These are phyloP conservation scores for Calonectria leucothoes DNA, from an alignment of 2,329 filamentous ascomycete species.

Conservation along the genomic window DNA sequence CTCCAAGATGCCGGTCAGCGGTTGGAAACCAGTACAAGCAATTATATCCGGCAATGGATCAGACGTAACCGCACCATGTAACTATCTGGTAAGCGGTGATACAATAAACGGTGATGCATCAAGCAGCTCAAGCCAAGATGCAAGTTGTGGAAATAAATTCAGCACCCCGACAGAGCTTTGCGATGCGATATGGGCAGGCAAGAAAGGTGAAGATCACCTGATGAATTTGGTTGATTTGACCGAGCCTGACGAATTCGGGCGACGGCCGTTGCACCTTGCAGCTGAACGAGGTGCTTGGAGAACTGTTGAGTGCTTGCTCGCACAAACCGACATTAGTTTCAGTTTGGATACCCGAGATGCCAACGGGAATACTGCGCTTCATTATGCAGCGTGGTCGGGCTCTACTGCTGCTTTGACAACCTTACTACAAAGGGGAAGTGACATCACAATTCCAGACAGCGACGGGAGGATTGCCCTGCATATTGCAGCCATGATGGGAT, in stretches of 20 bases:
- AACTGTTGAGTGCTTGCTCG: neutral
- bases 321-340: neutral
- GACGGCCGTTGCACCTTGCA: neutral
- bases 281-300: neutral
- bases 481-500: neutral
- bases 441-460: neutral
- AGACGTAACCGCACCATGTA: too few species aligned
- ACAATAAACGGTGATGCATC: too few species aligned
- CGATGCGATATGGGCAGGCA: neutral
- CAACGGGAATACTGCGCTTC: neutral
- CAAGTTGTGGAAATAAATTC: too few species aligned
- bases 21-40: too few species aligned
- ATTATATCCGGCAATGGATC: too few species aligned
- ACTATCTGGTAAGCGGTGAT: too few species aligned
- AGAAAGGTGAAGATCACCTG: neutral
- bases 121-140: too few species aligned
- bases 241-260: neutral
- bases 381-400: neutral
- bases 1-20: neutral
- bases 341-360: neutral
- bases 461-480: neutral
- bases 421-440: neutral
- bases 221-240: neutral
- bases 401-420: neutral
- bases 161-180: too few species aligned